These are phyloP conservation scores for Xerocomus amazonicus DNA, from an alignment of 1,284 basidiomycete species.

Conservation along the genomic window DNA sequence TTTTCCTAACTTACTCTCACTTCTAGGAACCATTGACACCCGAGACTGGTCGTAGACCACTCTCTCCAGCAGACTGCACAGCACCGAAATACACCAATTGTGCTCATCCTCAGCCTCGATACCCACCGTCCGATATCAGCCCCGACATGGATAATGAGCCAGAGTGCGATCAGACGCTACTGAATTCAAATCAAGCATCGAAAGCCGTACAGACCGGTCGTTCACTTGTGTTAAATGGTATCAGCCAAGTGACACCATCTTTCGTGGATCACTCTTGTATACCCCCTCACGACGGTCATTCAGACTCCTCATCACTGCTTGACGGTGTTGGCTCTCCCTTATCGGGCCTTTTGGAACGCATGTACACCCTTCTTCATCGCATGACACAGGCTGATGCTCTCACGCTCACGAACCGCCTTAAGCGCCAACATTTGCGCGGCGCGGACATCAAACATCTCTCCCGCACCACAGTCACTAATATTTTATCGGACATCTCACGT, in stretches of 20 bases:
- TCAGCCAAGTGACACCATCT: conserved; percentile 35
- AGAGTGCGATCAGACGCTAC: conserved; percentile 32
- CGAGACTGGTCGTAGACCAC: conserved; percentile 52
- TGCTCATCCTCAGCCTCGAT: conserved; percentile 37
- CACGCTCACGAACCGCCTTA: conserved; percentile 85
- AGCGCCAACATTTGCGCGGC: conserved; percentile 85
- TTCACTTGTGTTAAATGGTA: conserved; percentile 30
- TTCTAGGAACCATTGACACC: conserved; percentile 58
- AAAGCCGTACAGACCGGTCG: conserved; percentile 75
- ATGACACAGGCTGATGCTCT: conserved; percentile 82
- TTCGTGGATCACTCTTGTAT: conserved; percentile 42
- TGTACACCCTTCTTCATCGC: conserved; percentile 62
- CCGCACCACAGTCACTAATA: conserved; percentile 73
- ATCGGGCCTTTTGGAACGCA: conserved; percentile 67
- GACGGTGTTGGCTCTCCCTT: conserved; percentile 53
- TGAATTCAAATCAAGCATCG: conserved; percentile 45
- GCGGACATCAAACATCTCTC: conserved; percentile 88
- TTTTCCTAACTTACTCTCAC: conserved; percentile 8
- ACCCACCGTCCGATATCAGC: conserved; percentile 39
- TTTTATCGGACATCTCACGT: conserved; percentile 69
- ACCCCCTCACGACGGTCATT: conserved; percentile 54
- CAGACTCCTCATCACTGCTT: conserved; percentile 64
- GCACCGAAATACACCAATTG: conserved; percentile 43
- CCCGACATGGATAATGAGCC: conserved; percentile 48
- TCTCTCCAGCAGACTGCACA: conserved; percentile 54